Base-by-base conservation (phyloP, 2,329 filamentous ascomycete species). In the Coniochaeta ligniaria region DNA sequence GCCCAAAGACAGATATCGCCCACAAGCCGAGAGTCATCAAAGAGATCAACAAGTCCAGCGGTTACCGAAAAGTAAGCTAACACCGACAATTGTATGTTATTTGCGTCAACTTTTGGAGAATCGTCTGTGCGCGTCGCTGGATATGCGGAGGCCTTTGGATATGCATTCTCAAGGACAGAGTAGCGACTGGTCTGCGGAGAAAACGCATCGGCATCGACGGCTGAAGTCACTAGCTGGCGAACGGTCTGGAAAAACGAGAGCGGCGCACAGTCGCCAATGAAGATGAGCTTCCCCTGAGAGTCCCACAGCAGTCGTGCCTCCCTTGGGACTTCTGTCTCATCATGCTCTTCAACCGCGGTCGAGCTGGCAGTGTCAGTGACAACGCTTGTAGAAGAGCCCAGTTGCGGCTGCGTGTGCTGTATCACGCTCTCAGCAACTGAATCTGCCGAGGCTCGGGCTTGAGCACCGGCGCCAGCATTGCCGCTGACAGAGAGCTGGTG, bases 191-290 rank as follows among this genome's bases (percentile, higher is more conserved):
- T 78, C 61, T 82, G 77, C 0, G 80, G 79, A 1, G 80, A 77
- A 62, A 83, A 83, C 1, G 80, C 80, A 55, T 78, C 73, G 14
- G 76, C 73, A 20, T 80, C 80, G 36, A 83, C 76, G 6, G 76
- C 71, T 0, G 73, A 76, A 0, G 77, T 81, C 24, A 83, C 80
- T 20, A 84, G 74, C 64, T 81, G 77, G 1, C 81, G 74, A 7
- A 83, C 77, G 0, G 80, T 82, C 63, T 83, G 80, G 64, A 83
- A 83, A 62, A 84, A 80, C 0, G 81, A 83, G 22, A 84, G 69
- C 0, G 81, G 81, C 5, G 81, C 81, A 63, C 81, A 83, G 66
- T 84, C 81, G 6, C 81, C 81, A 26, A 83, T 80, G 66, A 84
- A 84, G 33, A 82, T 79, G 24, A 83, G 67, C 64, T 82, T 82